A percentile compares a stretch with the other conserved stretches of the same genome.
Conservation (phyloP, 164 flowering plant species). For the Piper longum region DNA sequence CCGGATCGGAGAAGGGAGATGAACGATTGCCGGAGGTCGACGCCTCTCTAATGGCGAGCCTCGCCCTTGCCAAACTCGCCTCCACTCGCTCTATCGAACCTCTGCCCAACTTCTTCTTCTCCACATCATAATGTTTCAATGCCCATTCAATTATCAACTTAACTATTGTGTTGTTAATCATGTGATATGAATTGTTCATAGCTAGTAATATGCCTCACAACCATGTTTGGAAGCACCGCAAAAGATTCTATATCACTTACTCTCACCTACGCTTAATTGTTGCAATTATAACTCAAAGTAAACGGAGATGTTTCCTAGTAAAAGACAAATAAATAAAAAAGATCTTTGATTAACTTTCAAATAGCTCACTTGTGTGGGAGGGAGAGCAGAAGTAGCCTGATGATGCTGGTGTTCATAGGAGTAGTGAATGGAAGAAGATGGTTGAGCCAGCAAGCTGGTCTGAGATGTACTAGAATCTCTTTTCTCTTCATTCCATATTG, state of each 20-base stretch:
- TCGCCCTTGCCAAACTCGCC: slow-evolving; percentile 19
- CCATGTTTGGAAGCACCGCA: no score
- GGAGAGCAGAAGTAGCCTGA: neutral
- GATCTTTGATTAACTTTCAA: no score
- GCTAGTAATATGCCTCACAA: no score
- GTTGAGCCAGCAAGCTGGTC: neutral
- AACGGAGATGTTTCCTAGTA: no score
- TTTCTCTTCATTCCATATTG: no score
- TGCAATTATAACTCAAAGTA: no score
- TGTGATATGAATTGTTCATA: no score
- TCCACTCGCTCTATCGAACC: slow-evolving; percentile 13
- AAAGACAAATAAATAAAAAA: no score
- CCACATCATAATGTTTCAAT: neutral
- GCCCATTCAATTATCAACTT: neutral
- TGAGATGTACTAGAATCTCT: neutral
- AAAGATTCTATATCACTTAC: no score
- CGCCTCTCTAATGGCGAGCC: slow-evolving; percentile 24
- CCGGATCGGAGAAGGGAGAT: slow-evolving; percentile 10
- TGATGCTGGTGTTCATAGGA: neutral
- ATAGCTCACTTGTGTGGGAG: neutral
- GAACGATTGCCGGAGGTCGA: slow-evolving; percentile 3
- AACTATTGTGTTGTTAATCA: no score
- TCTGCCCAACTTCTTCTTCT: neutral
- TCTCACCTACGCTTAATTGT: no score
- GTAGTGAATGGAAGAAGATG: neutral